phyloP scores from a whole-genome alignment of 2,329 filamentous ascomycete genomes.

The Hypoxylon sp. region DNA sequence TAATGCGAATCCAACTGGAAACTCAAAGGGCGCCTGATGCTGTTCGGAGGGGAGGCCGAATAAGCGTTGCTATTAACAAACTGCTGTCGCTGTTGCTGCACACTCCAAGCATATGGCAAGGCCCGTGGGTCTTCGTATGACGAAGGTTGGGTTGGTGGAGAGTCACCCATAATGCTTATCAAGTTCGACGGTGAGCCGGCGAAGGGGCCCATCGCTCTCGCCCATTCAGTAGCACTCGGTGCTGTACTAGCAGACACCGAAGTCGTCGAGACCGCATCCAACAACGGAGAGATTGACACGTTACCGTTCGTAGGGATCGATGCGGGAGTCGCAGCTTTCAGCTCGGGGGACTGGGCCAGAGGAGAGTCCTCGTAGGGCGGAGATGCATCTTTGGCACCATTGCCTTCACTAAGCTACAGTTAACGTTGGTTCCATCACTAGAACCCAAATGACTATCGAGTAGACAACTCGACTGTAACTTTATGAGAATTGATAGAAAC shows the following conservation, averaged over 20 bases:
- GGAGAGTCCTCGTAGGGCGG: slow-evolving; percentile 51
- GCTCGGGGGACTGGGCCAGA: slow-evolving; percentile 50
- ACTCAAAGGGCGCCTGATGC: slow-evolving; percentile 58
- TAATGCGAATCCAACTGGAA: slow-evolving; percentile 60
- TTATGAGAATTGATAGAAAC: slow-evolving; percentile 33
- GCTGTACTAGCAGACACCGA: slow-evolving; percentile 54
- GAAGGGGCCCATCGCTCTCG: slow-evolving; percentile 51
- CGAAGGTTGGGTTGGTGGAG: slow-evolving; percentile 57
- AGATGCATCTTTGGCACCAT: slow-evolving; percentile 46
- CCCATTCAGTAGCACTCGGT: slow-evolving; percentile 55
- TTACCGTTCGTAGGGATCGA: slow-evolving; percentile 52
- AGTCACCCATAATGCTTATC: slow-evolving; percentile 57
- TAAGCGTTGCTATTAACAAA: slow-evolving; percentile 51
- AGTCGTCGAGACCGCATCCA: slow-evolving; percentile 53
- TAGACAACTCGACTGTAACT: slow-evolving; percentile 45
- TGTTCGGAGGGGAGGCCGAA: slow-evolving; percentile 53
- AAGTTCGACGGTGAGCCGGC: slow-evolving; percentile 55
- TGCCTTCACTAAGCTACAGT: slow-evolving; percentile 42
- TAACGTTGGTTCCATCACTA: slow-evolving; percentile 12
- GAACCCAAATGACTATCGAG: slow-evolving; percentile 39
- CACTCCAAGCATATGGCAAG: slow-evolving; percentile 55
- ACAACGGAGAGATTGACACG: slow-evolving; percentile 48
- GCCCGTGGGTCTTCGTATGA: slow-evolving; percentile 55
- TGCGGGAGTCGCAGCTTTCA: slow-evolving; percentile 52
- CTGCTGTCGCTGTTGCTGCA: slow-evolving; percentile 56